Percentiles rank a stretch among this genome's conserved stretches.
Conservation (phyloP, 1,284 basidiomycete species). For the Ceratobasidium sp. region DNA sequence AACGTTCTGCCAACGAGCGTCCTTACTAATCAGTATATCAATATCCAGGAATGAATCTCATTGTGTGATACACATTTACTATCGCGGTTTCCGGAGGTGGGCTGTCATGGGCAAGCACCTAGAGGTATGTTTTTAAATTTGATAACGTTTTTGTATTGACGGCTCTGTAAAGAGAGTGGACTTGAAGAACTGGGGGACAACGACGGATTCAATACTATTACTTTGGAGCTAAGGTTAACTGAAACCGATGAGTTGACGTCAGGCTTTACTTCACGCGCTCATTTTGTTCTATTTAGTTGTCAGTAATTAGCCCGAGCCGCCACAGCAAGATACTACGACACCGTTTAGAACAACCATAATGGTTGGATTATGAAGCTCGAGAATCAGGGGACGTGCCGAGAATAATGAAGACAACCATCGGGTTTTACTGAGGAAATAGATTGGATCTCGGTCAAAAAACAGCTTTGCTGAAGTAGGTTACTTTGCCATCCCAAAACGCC, state of each 20-base stretch:
- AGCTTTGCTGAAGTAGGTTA: neutral
- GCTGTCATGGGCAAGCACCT: constrained; percentile 97
- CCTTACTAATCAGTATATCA: constrained; percentile 11
- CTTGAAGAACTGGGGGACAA: constrained; percentile 94
- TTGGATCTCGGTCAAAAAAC: neutral
- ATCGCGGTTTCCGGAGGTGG: constrained; percentile 91
- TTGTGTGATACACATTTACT: constrained; percentile 95
- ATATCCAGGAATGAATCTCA: constrained; percentile 74
- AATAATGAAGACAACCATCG: constrained; percentile 43
- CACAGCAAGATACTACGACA: constrained; percentile 32
- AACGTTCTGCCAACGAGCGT: constrained; percentile 24
- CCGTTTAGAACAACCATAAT: constrained; percentile 32
- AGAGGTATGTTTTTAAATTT: constrained; percentile 64
- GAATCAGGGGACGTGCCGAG: constrained; percentile 40
- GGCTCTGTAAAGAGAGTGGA: constrained; percentile 77
- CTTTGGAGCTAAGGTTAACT: constrained; percentile 83
- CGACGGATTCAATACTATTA: constrained; percentile 84
- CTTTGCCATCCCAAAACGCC: too few species aligned
- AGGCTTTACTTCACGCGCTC: neutral
- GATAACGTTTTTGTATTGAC: neutral
- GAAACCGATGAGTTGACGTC: constrained; percentile 67
- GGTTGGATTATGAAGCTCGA: constrained; percentile 38
- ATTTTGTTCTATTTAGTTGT: constrained; percentile 20
- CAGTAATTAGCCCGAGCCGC: constrained; percentile 41
- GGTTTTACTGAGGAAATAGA: neutral